phyloP scores from a whole-genome alignment of 2,329 filamentous ascomycete species.

The Penicillium oxalicum region DNA sequence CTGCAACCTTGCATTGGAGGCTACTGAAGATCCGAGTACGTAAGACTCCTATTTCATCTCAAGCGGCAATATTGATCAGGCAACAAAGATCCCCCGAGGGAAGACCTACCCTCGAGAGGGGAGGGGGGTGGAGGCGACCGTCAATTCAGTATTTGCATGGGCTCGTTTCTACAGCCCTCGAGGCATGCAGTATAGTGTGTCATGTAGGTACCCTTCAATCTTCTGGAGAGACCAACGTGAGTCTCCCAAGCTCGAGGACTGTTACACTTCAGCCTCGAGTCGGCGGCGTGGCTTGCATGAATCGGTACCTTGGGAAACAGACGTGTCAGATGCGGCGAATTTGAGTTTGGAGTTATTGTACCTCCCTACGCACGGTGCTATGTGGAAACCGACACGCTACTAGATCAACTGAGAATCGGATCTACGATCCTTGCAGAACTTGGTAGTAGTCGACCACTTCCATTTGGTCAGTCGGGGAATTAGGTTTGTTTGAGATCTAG shows the following conservation, averaged over 20 bases:
- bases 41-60: slow-evolving; percentile 2
- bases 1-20: slow-evolving; percentile 18
- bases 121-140: no score
- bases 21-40: slow-evolving; percentile 17
- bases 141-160: no score
- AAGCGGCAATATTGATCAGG: not conserved
- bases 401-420: slow-evolving; percentile 14
- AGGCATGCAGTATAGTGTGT: not conserved
- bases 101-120: not conserved
- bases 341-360: slow-evolving; percentile 15
- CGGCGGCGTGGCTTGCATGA: not conserved
- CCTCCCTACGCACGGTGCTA: slow-evolving; percentile 6
- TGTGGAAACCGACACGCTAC: slow-evolving; percentile 4
- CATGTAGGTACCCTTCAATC: slow-evolving; percentile 9
- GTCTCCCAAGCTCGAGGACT: slow-evolving; percentile 14
- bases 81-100: not conserved
- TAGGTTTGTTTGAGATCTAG: not conserved
- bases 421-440: slow-evolving; percentile 19
- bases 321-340: slow-evolving; percentile 23
- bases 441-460: not conserved
- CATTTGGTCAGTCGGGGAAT: slow-evolving; percentile 17
- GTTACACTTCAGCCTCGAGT: slow-evolving; percentile 3
- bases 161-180: no score
- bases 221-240: slow-evolving; percentile 7
- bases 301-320: slow-evolving; percentile 1